Percentiles rank a stretch among this genome's conserved stretches.
Conservation (phyloP, 768 basidiomycete species). For the Amanita polypyramis region DNA sequence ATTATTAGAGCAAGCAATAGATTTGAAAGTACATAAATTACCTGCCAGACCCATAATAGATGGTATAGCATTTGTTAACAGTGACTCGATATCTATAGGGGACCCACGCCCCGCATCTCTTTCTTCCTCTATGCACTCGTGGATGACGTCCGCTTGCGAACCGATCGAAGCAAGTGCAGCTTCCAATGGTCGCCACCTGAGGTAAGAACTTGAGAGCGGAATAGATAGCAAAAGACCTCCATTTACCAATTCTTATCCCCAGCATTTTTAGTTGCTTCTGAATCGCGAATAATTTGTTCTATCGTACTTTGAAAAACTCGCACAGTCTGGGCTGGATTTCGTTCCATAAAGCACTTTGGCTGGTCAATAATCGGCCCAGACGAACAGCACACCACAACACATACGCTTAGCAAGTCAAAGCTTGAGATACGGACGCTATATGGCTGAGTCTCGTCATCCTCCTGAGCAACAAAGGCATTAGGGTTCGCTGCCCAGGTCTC, state of each 20-base stretch:
- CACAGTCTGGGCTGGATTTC: constrained; percentile 38
- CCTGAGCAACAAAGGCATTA: constrained; percentile 89
- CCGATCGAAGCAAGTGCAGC: constrained; percentile 75
- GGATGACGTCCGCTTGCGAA: constrained; percentile 65
- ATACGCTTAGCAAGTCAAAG: constrained; percentile 74
- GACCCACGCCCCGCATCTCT: constrained; percentile 48
- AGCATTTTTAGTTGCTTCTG: constrained; percentile 41
- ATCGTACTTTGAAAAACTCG: constrained; percentile 43
- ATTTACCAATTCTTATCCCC: constrained; percentile 58
- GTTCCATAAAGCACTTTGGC: constrained; percentile 47
- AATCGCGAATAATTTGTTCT: constrained; percentile 44
- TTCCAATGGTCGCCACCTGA: constrained; percentile 90
- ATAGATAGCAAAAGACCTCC: background rate
- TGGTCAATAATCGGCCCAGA: background rate
- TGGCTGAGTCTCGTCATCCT: constrained; percentile 79
- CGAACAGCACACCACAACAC: constrained; percentile 8
- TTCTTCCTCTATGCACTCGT: constrained; percentile 73
- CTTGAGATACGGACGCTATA: constrained; percentile 80
- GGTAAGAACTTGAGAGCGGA: constrained; percentile 6
- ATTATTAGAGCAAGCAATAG: background rate
- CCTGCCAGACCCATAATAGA: constrained; percentile 61
- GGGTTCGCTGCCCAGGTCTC: constrained; percentile 85
- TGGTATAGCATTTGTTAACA: constrained; percentile 75
- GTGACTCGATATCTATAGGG: constrained; percentile 66
- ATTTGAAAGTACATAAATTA: constrained; percentile 19